phyloP scores from a whole-genome alignment of 164 flowering plant genomes.

The Chimonanthus praecox region DNA sequence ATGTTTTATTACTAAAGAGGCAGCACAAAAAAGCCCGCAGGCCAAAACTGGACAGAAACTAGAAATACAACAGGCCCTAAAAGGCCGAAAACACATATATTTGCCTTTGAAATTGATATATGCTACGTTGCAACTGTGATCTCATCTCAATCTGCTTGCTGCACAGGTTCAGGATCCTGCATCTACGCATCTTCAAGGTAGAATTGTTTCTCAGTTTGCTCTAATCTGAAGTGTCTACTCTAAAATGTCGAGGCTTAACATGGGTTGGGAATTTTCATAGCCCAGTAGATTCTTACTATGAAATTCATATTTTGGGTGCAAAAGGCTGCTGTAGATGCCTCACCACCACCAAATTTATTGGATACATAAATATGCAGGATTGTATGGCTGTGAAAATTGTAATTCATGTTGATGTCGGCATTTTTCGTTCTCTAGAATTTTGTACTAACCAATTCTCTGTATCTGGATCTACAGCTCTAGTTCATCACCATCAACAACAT shows the following conservation, averaged over 20 bases:
- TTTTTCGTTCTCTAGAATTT: not conserved
- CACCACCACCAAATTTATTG: not conserved
- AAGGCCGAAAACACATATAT: too few species aligned
- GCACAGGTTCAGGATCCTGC: conserved; percentile 68
- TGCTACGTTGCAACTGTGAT: not conserved
- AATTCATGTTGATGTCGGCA: not conserved
- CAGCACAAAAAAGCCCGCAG: too few species aligned
- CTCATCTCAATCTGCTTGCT: not conserved
- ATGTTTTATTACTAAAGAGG: too few species aligned
- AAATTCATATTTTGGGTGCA: not conserved
- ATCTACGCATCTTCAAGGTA: conserved; percentile 38
- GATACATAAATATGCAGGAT: not conserved
- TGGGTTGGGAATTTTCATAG: not conserved
- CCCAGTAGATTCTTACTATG: not conserved
- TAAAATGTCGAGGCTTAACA: not conserved
- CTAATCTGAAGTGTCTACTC: not conserved
- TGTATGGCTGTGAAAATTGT: not conserved
- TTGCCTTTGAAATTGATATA: too few species aligned
- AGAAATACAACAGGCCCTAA: too few species aligned
- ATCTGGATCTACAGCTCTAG: conserved; percentile 12
- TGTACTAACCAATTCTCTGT: not conserved
- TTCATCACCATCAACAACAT: too few species aligned
- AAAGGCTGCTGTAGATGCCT: too few species aligned
- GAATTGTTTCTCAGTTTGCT: not conserved
- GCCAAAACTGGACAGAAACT: too few species aligned